A percentile compares a stretch with the other conserved stretches of the same genome.
These are phyloP conservation scores for Haematococcus sp. DNA, from an alignment of 139 green algal species.

Conservation along the genomic window DNA sequence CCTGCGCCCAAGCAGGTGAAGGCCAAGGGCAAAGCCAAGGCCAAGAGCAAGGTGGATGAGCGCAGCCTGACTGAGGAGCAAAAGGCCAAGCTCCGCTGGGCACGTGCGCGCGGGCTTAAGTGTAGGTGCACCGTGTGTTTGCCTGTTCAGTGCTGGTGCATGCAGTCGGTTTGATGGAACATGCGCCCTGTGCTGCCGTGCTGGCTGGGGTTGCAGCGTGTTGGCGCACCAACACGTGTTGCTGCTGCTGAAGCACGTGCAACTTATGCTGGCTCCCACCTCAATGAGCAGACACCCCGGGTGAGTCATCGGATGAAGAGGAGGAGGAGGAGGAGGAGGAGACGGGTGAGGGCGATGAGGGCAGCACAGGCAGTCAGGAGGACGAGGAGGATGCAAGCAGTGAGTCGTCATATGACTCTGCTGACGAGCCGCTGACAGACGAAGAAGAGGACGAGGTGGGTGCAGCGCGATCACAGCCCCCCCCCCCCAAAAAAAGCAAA, in stretches of 20 bases:
- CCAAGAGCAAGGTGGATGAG: background rate
- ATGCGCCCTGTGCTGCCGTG: too few species aligned
- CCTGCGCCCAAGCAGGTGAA: constrained; percentile 1
- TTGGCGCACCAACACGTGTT: too few species aligned
- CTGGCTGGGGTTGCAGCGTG: too few species aligned
- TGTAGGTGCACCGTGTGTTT: background rate
- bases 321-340: constrained; percentile 23
- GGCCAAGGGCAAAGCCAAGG: background rate
- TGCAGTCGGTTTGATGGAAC: too few species aligned
- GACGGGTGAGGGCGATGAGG: constrained; percentile 19
- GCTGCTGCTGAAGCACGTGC: background rate
- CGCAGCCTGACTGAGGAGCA: background rate
- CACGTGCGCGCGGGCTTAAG: constrained; percentile 18
- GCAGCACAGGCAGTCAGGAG: too few species aligned
- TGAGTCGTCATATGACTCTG: constrained; percentile 21
- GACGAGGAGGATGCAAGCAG: constrained; percentile 40
- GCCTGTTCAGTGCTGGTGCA: too few species aligned
- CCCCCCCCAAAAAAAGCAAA: too few species aligned
- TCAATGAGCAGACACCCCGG: too few species aligned
- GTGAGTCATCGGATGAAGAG: constrained; percentile 7
- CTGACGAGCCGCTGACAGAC: constrained; percentile 28
- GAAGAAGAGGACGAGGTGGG: constrained; percentile 36
- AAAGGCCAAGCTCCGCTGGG: constrained; percentile 11
- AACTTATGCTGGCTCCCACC: background rate
- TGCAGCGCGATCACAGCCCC: too few species aligned